Evolutionary conservation across 1,284 basidiomycete genomes (phyloP), one percentile per base, ranked within the genome.

Genomic region (Porodaedalea pini): DNA sequence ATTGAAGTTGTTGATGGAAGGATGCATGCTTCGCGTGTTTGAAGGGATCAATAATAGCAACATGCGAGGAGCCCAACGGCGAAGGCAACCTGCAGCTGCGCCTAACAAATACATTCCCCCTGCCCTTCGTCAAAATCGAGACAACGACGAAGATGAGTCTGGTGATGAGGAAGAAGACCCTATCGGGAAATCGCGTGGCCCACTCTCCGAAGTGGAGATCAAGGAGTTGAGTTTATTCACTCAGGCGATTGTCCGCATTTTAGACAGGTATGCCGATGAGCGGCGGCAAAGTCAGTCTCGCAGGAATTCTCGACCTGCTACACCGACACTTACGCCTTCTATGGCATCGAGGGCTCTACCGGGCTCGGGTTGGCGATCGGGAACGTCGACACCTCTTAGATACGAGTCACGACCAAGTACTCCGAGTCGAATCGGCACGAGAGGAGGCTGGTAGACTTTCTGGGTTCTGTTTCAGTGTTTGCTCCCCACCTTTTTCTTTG

Each of bases 1-100:
- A n/a, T 75, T 98, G 65, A 94, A 95, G 72, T 76, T 75, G 27
- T 76, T 90, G 63, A 83, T 97, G 78, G 92, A 97, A 66, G 75
- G 78, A 2, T 93, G 90, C 68, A 87, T 98, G 85, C 75, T 95
- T 52, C 84, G 95, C 43, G 92, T 97, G 1, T 98, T 94, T 65
- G 91, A 98, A 66, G 94, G 94, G 25, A 86, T 95, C 57, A 68
- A 61, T 47, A 55, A 56, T 21, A 68, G 57, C 39, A 57, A 56
- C 19, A 23, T 41, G 31, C 27, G 31, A 79, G 81, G 75, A 31
- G 71, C 72, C 54, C 71, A 68, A 58, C 64, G 65, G 60, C 61
- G 72, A 37, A 70, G 70, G 54, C 69, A 68, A 43, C 68, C 68
- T 36, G 61, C 69, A 45, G 60, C 69, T 21, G 70, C 71, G 10